Base-by-base conservation (phyloP, 73 alveolate genomes). In the Uronychia binucleata region DNA sequence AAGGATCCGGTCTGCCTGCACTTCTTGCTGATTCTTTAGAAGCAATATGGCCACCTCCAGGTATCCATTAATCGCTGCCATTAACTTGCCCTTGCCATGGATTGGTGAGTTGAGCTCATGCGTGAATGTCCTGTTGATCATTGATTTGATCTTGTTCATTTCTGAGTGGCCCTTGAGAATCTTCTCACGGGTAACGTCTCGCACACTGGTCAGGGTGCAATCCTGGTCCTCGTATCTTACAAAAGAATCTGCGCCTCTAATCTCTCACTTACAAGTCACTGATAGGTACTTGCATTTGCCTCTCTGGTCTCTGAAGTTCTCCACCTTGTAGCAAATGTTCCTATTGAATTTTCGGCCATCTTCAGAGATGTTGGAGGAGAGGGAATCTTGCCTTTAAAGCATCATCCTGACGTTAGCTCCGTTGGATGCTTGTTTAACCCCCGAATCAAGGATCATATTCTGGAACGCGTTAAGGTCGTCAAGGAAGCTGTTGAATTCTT, bases 101-200 rank as follows among this genome's bases (percentile, higher is more conserved):
- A 75, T 8, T 28, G 81, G 81, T 1, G 81, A 75, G 27, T 26
- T 28, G 8, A 75, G 81, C 58, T 75, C 81, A 58, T 75, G 81
- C 25, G 81, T 26, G 58, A 75, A 75, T 5, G 81, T 28, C 32
- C 30, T 75, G n/a, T 26, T 8, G 1, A 75, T 75, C 29, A 28
- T 26, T 1, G 81, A 26, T 30, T 75, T 75, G 26, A 75, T 26
- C 27, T 75, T 75, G 58, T 75, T 32, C n/a, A 75, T 32, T 28
- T 75, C 28, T 26, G 28, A 28, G 28, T 30, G 30, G 57, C 30
- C 81, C 58, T 75, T 26, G 1, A 75, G 5, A 5, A 75, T 8
- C 30, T 75, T 75, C 19, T 75, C 81, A 26, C 28, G 30, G 5
- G 81, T 75, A 28, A 75, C 30, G 58, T 75, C 81, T 30, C 58